Base-by-base conservation (phyloP, 1,284 basidiomycete genomes). In the Tausonia pullulans region DNA sequence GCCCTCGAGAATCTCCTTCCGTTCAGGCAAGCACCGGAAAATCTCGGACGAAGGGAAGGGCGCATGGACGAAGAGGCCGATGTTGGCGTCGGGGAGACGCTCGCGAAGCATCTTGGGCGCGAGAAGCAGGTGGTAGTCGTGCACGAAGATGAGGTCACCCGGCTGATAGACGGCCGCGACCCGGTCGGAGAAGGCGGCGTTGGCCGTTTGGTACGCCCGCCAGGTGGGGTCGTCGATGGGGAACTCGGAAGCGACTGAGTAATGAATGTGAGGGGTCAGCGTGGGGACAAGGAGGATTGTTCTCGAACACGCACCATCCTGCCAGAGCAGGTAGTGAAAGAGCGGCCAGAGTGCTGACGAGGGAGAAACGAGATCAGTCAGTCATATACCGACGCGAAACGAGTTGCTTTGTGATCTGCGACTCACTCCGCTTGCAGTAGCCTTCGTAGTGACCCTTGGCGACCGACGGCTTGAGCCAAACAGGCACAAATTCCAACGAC, bases 261-360 rank as follows among this genome's bases (percentile, higher is more conserved):
- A 8, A 52, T 48, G 43, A 8, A n/a, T 68, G 40, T 50, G 8
- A 59, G 48, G 3, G 14, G 16, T 10, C 8, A 5, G 41, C 56
- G 9, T n/a, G 48, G 13, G n/a, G 46, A 50, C 7, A 14, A 13
- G 46, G 55, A 51, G 13, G 3, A 16, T 39, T n/a, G 4, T 7
- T 7, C 5, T 54, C 79, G 78, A 56, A 73, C 67, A 76, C 74
- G 53, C 77, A 78, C 63, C 91, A 74, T 96, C 94, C 75, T 96
- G 91, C 93, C 93, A 97, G 64, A 97, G 86, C 65, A 98, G 83
- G 75, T 98, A 98, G 79, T 98, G 96, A 83, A 98, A 96, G 43
- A 98, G 80, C 0, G 95, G 96, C 95, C 95, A 99, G 60, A 99
- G 84, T 49, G 87, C 89, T 90, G 71, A 14, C 57, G 50, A 27